These are phyloP conservation scores for Scedosporium dehoogii DNA, from an alignment of 2,329 filamentous ascomycete genomes.

Conservation along the genomic window DNA sequence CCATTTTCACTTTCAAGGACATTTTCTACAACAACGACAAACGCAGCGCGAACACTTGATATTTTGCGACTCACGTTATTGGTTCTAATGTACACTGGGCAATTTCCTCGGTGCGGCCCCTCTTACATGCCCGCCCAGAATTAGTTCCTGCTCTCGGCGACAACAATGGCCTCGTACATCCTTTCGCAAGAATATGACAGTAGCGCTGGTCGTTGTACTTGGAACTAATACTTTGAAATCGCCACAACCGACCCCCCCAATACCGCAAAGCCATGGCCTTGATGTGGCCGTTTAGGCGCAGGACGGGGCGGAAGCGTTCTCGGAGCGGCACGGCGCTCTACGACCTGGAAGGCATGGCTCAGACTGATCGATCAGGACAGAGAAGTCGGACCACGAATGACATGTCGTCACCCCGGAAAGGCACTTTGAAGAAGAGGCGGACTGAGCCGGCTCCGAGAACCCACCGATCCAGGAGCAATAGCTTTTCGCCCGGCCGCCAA, in stretches of 20 bases:
- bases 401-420: conserved; percentile 15
- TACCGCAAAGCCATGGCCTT: conserved; percentile 52
- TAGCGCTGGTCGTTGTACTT: not conserved
- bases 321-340: conserved; percentile 42
- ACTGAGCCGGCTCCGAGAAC: conserved; percentile 35
- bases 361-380: conserved; percentile 14
- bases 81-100: not conserved
- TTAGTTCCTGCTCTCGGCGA: not conserved
- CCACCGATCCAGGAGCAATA: conserved; percentile 42
- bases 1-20: not conserved
- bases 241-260: not conserved
- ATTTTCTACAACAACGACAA: not conserved
- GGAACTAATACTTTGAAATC: not conserved
- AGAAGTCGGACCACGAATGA: conserved; percentile 22
- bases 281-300: conserved; percentile 69
- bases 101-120: not conserved
- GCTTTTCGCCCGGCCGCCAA: conserved; percentile 51
- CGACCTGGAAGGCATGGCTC: conserved; percentile 32
- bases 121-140: not conserved
- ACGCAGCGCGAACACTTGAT: too few relatives aligned
- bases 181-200: not conserved
- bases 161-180: conserved; percentile 1
- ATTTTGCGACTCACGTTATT: too few relatives aligned
- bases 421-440: conserved; percentile 30
- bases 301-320: conserved; percentile 54